Evolutionary conservation across 305 asterid species (phyloP).

Genomic region (Salvia sclarea): DNA sequence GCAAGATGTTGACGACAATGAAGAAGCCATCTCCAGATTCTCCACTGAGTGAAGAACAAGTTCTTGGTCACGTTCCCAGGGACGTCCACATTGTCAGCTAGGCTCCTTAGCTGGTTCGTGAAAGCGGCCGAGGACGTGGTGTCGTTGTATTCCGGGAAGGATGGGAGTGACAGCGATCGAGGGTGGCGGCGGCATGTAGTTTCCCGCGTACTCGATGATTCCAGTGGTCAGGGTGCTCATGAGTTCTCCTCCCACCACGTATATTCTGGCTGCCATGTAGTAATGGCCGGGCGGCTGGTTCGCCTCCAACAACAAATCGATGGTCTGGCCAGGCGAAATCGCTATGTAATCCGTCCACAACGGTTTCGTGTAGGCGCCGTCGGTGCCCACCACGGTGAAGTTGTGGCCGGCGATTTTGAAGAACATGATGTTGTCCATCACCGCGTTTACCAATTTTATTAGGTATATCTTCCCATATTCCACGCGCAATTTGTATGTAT

Average conservation of each 20-base stretch:
- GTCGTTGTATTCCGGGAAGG: too few species aligned
- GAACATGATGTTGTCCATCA: slow-evolving; percentile 58
- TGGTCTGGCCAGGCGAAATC: slow-evolving; percentile 54
- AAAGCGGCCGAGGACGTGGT: too few species aligned
- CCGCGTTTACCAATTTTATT: slow-evolving; percentile 43
- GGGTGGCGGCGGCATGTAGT: too few species aligned
- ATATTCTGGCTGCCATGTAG: slow-evolving; percentile 48
- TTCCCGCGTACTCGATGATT: slow-evolving; percentile 37
- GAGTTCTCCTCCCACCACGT: slow-evolving; percentile 33
- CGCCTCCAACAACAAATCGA: slow-evolving; percentile 41
- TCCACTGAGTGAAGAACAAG: too few species aligned
- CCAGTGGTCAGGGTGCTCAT: slow-evolving; percentile 44
- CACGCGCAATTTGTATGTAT: slow-evolving; percentile 37
- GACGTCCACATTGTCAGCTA: too few species aligned
- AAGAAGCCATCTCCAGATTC: too few species aligned
- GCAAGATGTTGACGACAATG: too few species aligned
- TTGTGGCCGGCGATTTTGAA: slow-evolving; percentile 41
- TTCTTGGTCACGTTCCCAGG: too few species aligned
- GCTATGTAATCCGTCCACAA: slow-evolving; percentile 30
- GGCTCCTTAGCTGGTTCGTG: too few species aligned
- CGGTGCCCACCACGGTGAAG: slow-evolving; percentile 35
- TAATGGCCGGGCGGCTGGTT: slow-evolving; percentile 39
- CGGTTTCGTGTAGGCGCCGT: slow-evolving; percentile 47
- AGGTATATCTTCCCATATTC: slow-evolving; percentile 40
- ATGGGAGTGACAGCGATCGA: too few species aligned